Evolutionary conservation across 306 rosid genomes (phyloP), one percentile per base, ranked within the genome.

Genomic region (Lathyrus aphaca): DNA sequence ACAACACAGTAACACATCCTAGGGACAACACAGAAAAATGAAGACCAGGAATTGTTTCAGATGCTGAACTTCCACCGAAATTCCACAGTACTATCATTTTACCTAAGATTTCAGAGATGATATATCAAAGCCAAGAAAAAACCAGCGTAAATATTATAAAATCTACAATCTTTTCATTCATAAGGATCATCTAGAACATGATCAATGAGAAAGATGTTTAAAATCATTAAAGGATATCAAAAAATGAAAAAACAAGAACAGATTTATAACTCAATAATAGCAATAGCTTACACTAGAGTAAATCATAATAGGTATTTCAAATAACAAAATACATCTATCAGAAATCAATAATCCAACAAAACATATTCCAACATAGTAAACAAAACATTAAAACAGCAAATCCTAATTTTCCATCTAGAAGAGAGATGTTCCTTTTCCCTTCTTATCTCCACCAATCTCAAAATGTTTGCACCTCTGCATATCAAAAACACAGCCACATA

Each of bases 391-490:
- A 50, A 68, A 43, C 66, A 32, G 27, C 54, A 72, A 18, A 54
- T 40, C 45, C 64, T 76, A 79, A 18, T 42, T 72, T 23, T 64
- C 30, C 12, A 48, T 48, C 38, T 77, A 84, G 64, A 84, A 84
- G n/a, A 84, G 77, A 49, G 88, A 84, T 4, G 88, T 84, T 77
- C 88, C 88, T 48, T 84, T 84, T 4, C 88, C 88, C 83, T 84
- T 84, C 81, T 84, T 84, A 69, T 84, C 88, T 1, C 88, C 88
- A 40, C 88, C 88, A 56, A 84, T 84, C 82, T 84, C 88, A 64
- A 84, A 84, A 38, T 84, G 88, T 77, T 84, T 84, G 83, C 88
- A 84, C 77, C 88, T 78, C 88, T 84, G 83, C 83, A 7, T 1
- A 80, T 14, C 8, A 77, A 71, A 72, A 0, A 71, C 3, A 73